A percentile compares a stretch with the other conserved stretches of the same genome.
Conservation (phyloP, 345 rosid genomes). For the Syzygium oleosum region DNA sequence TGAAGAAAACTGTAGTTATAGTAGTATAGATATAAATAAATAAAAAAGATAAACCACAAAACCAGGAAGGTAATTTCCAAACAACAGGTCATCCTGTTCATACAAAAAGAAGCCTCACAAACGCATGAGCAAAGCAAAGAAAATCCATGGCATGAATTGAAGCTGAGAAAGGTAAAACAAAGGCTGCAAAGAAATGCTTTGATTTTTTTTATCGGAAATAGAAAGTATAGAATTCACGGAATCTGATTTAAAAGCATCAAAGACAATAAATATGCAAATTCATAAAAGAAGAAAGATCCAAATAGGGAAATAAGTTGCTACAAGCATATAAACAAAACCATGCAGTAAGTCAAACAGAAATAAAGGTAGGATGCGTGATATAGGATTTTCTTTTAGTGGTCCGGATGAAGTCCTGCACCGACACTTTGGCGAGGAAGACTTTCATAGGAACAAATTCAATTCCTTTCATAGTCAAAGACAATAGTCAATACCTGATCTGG, state of each 20-base stretch:
- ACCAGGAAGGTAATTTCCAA: background rate
- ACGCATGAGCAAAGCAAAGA: background rate
- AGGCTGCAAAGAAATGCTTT: background rate
- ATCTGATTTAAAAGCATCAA: background rate
- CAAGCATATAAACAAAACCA: background rate
- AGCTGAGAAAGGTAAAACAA: background rate
- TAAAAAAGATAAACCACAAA: background rate
- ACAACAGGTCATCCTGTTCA: background rate
- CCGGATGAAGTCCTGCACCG: background rate
- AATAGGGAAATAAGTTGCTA: background rate
- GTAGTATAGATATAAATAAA: background rate
- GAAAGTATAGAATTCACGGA: background rate
- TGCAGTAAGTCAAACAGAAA: background rate
- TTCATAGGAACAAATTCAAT: background rate
- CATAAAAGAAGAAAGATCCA: background rate
- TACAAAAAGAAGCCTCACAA: background rate
- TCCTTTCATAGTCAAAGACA: background rate
- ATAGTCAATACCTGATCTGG: constrained; percentile 82
- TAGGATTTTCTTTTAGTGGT: background rate
- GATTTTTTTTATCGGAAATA: background rate
- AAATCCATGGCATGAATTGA: background rate
- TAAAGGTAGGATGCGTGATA: background rate
- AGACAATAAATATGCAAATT: background rate
- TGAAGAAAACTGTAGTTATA: background rate
- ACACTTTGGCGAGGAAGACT: background rate